Conservation (phyloP, 306 rosid species). For the Senna siamea region DNA sequence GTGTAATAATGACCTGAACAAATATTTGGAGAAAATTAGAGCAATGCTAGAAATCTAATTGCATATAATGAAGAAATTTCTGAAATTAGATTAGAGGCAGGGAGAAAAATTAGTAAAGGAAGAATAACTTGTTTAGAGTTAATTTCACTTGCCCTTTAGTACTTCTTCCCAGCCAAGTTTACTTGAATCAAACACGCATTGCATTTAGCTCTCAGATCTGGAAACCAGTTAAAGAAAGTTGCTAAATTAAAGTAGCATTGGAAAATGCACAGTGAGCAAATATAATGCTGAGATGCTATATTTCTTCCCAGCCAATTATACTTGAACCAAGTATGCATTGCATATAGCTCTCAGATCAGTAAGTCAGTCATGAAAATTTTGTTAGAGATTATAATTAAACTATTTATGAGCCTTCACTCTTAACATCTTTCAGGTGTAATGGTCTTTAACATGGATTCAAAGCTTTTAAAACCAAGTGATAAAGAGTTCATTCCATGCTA, state of each 20-base stretch:
- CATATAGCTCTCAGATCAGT: too few species aligned
- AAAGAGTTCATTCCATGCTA: not conserved
- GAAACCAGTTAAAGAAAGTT: not conserved
- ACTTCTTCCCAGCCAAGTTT: slow-evolving; percentile 15
- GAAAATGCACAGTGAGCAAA: slow-evolving; percentile 5
- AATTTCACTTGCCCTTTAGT: not conserved
- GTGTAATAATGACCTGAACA: too few species aligned
- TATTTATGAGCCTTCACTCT: not conserved
- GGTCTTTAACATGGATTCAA: not conserved
- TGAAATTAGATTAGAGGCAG: slow-evolving; percentile 2
- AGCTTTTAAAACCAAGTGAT: not conserved
- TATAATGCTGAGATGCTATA: not conserved
- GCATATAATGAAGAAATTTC: not conserved
- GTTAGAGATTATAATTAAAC: not conserved
- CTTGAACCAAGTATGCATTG: too few species aligned
- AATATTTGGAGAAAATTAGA: too few species aligned
- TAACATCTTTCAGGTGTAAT: not conserved
- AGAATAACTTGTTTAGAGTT: slow-evolving; percentile 11
- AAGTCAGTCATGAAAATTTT: not conserved
- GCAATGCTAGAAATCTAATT: too few species aligned
- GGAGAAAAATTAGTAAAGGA: not conserved
- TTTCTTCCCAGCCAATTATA: not conserved
- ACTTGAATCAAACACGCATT: not conserved
- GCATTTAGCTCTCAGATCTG: slow-evolving; percentile 28
- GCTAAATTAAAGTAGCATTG: not conserved